A percentile compares a stretch with the other conserved stretches of the same genome.
Conservation (phyloP, 805 yeast species). For the Spathaspora gorwiae region DNA sequence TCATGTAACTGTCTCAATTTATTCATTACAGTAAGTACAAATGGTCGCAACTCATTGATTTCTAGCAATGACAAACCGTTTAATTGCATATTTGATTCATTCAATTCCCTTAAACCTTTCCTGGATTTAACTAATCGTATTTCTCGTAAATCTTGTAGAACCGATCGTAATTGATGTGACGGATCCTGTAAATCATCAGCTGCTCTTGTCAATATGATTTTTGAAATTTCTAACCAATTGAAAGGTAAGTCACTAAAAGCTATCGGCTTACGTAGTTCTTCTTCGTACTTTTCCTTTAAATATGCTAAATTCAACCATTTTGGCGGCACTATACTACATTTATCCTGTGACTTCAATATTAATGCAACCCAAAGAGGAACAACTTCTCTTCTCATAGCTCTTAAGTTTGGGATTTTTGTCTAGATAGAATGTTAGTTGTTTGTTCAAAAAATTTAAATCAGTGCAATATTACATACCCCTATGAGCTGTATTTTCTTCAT, state of each 20-base stretch:
- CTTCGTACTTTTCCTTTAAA: conserved; percentile 56
- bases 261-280: conserved; percentile 54
- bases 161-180: conserved; percentile 61
- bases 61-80: conserved; percentile 82
- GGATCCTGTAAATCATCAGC: conserved; percentile 76
- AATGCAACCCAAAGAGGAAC: conserved; percentile 90
- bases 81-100: conserved; percentile 77
- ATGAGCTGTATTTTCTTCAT: conserved; percentile 62
- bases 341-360: conserved; percentile 74
- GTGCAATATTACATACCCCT: conserved; percentile 41
- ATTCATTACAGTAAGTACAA: conserved; percentile 76
- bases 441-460: not conserved
- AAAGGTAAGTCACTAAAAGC: conserved; percentile 73
- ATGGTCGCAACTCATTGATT: conserved; percentile 83
- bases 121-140: conserved; percentile 75
- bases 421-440: conserved; percentile 18
- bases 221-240: conserved; percentile 84
- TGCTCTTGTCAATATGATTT: conserved; percentile 63
- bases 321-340: conserved; percentile 84
- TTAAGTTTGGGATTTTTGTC: conserved; percentile 51
- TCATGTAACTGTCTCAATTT: conserved; percentile 58
- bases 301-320: conserved; percentile 64
- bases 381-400: conserved; percentile 62
- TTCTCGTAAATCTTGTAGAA: conserved; percentile 81
- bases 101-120: conserved; percentile 71